A percentile compares a stretch with the other conserved stretches of the same genome.
Conservation (phyloP, 495 filamentous ascomycete species). For the Podospora australis region DNA sequence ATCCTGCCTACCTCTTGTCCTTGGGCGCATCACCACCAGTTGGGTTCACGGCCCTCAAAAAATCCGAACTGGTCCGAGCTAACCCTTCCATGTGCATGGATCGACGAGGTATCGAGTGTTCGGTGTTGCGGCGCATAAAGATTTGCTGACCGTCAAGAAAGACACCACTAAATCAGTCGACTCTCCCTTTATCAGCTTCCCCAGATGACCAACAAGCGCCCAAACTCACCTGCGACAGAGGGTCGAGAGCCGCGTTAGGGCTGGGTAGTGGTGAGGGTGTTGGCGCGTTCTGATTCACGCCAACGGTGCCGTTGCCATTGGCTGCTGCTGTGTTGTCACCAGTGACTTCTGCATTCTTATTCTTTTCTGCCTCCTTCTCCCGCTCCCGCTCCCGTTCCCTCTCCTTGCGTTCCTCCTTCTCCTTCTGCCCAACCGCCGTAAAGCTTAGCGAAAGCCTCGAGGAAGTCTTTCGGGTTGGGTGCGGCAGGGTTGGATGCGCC, state of each 20-base stretch:
- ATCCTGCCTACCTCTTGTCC: slow-evolving; percentile 61
- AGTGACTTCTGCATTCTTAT: slow-evolving; percentile 17
- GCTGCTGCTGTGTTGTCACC: slow-evolving; percentile 4
- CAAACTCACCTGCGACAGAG: slow-evolving; percentile 38
- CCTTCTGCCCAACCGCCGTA: slow-evolving; percentile 4
- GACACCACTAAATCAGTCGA: too few relatives aligned
- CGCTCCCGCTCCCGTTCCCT: slow-evolving; percentile 3
- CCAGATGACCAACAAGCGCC: background rate
- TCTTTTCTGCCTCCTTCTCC: slow-evolving; percentile 7
- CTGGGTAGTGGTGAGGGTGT: slow-evolving; percentile 11
- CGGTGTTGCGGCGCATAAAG: slow-evolving; percentile 72
- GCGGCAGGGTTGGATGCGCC: slow-evolving; percentile 6
- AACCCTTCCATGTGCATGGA: slow-evolving; percentile 33
- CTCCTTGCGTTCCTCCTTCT: slow-evolving; percentile 13
- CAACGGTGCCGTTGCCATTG: slow-evolving; percentile 1
- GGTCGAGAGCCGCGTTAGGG: slow-evolving; percentile 38
- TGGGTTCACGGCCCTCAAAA: slow-evolving; percentile 21
- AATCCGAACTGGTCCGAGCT: slow-evolving; percentile 34
- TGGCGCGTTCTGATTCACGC: background rate
- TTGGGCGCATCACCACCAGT: slow-evolving; percentile 39
- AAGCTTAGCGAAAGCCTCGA: slow-evolving; percentile 15
- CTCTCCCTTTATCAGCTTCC: too few relatives aligned
- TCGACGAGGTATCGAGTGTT: slow-evolving; percentile 61
- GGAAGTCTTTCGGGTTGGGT: slow-evolving; percentile 3
- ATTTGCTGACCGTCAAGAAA: slow-evolving; percentile 62